phyloP scores from a whole-genome alignment of 352 stramenopile species.

The Pythium rishiriense region DNA sequence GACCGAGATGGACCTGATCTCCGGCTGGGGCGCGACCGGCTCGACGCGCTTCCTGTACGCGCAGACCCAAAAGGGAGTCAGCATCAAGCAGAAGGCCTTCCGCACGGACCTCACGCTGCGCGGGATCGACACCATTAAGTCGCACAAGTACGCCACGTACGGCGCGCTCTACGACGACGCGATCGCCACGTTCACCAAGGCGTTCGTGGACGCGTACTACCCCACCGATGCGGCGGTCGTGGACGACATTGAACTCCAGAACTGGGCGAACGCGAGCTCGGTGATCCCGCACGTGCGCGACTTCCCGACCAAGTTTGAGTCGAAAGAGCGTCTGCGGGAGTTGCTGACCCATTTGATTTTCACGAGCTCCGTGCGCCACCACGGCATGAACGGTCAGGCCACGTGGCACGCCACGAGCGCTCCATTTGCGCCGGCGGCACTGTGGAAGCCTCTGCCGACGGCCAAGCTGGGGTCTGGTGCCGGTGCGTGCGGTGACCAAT shows the following conservation, averaged over 20 bases:
- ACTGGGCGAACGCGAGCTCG: slow-evolving; percentile 13
- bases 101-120: slow-evolving; percentile 7
- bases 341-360: slow-evolving; percentile 24
- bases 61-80: slow-evolving; percentile 11
- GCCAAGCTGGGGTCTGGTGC: slow-evolving; percentile 16
- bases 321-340: slow-evolving; percentile 5
- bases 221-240: slow-evolving; percentile 26
- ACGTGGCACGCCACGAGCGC: slow-evolving; percentile 23
- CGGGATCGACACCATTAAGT: slow-evolving; percentile 31
- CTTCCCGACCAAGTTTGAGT: slow-evolving; percentile 11
- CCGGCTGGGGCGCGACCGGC: slow-evolving; percentile 44
- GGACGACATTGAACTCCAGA: slow-evolving; percentile 35
- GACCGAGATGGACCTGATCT: slow-evolving; percentile 44
- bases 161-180: slow-evolving; percentile 33
- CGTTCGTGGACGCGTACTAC: slow-evolving; percentile 39
- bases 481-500: no score
- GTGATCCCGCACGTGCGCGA: slow-evolving; percentile 11
- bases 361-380: slow-evolving; percentile 26
- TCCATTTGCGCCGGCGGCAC: slow-evolving; percentile 15
- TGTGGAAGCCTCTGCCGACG: slow-evolving; percentile 21
- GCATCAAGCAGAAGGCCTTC: slow-evolving; percentile 26
- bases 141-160: slow-evolving; percentile 41
- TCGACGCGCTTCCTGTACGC: slow-evolving; percentile 36
- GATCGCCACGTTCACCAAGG: slow-evolving; percentile 29
- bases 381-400: slow-evolving; percentile 24